phyloP scores from a whole-genome alignment of 441 rosid genomes.

The Gossypium lobatum region DNA sequence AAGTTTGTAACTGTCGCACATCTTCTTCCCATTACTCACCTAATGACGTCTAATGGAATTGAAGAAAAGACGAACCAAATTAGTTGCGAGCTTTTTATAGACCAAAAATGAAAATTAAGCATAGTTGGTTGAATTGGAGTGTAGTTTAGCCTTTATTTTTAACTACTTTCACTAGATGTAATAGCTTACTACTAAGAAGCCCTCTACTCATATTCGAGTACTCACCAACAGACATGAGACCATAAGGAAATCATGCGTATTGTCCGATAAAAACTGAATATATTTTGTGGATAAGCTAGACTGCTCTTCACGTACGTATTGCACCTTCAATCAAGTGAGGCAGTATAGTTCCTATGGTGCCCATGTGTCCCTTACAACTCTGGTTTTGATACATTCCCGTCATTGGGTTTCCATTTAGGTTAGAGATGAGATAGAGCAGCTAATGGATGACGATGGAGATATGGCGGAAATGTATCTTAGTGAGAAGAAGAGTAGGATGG shows the following conservation, averaged over 20 bases:
- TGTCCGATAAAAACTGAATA: background rate
- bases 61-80: too few species aligned
- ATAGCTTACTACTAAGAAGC: background rate
- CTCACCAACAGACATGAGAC: background rate
- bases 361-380: background rate
- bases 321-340: background rate
- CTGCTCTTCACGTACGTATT: background rate
- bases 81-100: too few species aligned
- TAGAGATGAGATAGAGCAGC: constrained; percentile 96
- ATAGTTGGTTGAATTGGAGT: too few species aligned
- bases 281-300: background rate
- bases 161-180: background rate
- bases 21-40: too few species aligned
- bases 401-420: constrained; percentile 38
- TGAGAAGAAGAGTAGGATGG: constrained; percentile 89
- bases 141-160: background rate
- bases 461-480: constrained; percentile 99
- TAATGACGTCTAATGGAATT: too few species aligned
- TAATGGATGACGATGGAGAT: constrained; percentile 99
- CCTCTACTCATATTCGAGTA: background rate
- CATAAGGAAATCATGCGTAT: background rate
- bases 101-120: too few species aligned
- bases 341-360: background rate
- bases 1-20: too few species aligned
- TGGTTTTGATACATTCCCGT: background rate